These are phyloP conservation scores for Diospyros lotus DNA, from an alignment of 148 eudicot genomes.

Conservation along the genomic window DNA sequence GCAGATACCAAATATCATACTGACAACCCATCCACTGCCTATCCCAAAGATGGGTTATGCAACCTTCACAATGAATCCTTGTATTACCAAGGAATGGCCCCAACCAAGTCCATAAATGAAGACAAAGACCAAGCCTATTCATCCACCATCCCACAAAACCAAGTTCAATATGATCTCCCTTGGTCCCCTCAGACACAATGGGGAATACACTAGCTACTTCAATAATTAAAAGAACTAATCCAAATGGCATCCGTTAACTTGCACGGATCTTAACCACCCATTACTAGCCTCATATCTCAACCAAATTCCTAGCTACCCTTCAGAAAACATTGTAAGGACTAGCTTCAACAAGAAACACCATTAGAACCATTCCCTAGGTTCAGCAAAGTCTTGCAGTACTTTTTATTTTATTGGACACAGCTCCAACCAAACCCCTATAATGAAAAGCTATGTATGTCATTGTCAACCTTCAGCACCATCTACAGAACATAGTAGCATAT, in stretches of 20 bases:
- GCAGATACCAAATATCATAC: not conserved
- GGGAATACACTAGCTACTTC: not conserved
- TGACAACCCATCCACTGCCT: constrained; percentile 8
- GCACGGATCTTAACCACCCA: not conserved
- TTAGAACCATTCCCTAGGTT: not conserved
- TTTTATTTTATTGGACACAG: not conserved
- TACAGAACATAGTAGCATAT: not conserved
- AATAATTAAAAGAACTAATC: not conserved
- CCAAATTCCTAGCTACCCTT: not conserved
- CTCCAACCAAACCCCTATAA: not conserved
- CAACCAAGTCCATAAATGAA: not conserved
- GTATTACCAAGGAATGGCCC: not conserved
- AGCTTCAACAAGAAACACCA: not conserved
- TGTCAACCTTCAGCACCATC: not conserved
- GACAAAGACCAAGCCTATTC: not conserved
- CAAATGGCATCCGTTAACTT: not conserved
- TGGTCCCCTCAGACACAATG: not conserved
- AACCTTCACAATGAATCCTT: not conserved
- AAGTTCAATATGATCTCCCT: not conserved
- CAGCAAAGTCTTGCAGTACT: not conserved
- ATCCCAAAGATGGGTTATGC: not conserved
- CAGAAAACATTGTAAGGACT: not conserved
- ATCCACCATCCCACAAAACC: not conserved
- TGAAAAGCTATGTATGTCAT: not conserved
- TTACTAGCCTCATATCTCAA: not conserved